Evolutionary conservation across 2,329 filamentous ascomycete genomes (phyloP).

Genomic region (Fusarium mangiferae): DNA sequence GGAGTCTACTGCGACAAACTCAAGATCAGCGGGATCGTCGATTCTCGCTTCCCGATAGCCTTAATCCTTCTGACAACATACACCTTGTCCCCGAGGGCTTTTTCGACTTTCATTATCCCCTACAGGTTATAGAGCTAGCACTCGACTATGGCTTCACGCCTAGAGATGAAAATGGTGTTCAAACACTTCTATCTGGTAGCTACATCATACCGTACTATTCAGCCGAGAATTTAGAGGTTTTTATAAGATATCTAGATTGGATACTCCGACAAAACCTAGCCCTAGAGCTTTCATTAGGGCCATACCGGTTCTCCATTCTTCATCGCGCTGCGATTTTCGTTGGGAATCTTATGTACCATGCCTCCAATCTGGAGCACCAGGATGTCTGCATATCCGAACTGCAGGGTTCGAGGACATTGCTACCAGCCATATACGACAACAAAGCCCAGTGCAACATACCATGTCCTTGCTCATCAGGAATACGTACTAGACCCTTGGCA

Average conservation of each 20-base stretch:
- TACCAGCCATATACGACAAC: not conserved
- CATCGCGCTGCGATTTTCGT: too few species aligned
- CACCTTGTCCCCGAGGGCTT: not conserved
- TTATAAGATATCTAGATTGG: not conserved
- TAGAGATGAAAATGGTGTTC: not conserved
- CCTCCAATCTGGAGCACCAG: too few species aligned
- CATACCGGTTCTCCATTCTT: too few species aligned
- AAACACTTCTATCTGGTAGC: too few species aligned
- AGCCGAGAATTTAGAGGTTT: too few species aligned
- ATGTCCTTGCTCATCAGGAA: not conserved
- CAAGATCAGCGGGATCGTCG: rapidly evolving
- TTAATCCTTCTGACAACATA: not conserved
- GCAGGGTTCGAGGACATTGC: rapidly evolving
- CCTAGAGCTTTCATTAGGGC: rapidly evolving
- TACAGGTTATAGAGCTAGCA: not conserved
- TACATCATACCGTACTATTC: too few species aligned
- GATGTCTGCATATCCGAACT: not conserved
- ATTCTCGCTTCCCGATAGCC: not conserved
- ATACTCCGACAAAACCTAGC: not conserved
- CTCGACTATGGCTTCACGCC: not conserved
- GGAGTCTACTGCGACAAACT: not conserved
- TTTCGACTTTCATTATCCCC: not conserved
- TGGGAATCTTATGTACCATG: too few species aligned
- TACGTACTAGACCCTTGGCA: not conserved
- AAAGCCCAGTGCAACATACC: not conserved